phyloP scores from a whole-genome alignment of 106 monocot genomes.

The Ottelia alismoides region DNA sequence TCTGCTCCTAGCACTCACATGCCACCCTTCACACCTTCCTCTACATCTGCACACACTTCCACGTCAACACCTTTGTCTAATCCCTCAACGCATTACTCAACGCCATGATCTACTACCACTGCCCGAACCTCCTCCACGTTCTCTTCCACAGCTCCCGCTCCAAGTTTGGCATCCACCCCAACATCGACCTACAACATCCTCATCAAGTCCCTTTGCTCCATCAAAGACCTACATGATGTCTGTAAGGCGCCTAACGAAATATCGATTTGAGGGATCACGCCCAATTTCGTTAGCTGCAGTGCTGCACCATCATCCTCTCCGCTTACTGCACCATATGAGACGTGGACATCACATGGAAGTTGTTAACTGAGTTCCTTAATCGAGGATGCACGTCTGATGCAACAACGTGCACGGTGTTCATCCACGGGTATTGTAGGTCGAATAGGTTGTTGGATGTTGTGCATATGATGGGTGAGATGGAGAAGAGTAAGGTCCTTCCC shows the following conservation, averaged over 20 bases:
- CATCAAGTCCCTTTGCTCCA: slow-evolving; percentile 44
- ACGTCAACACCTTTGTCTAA: slow-evolving; percentile 31
- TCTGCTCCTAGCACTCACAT: slow-evolving; percentile 29
- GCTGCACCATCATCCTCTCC: slow-evolving; percentile 43
- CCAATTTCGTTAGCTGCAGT: slow-evolving; percentile 55
- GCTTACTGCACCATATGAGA: slow-evolving; percentile 35
- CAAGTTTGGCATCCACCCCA: slow-evolving; percentile 49
- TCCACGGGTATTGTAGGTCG: slow-evolving; percentile 43
- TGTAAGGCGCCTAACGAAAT: slow-evolving; percentile 65
- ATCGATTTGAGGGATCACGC: slow-evolving; percentile 47
- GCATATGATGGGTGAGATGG: slow-evolving; percentile 73
- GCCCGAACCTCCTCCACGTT: slow-evolving; percentile 27
- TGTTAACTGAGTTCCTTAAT: slow-evolving; percentile 30
- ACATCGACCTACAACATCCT: slow-evolving; percentile 66
- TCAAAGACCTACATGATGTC: slow-evolving; percentile 30
- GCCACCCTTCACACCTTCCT: slow-evolving; percentile 21
- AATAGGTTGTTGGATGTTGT: slow-evolving; percentile 36
- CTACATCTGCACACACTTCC: slow-evolving; percentile 19
- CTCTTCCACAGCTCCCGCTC: slow-evolving; percentile 36
- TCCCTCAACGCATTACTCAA: slow-evolving; percentile 79
- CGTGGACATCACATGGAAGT: slow-evolving; percentile 14
- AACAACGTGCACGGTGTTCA: slow-evolving; percentile 40
- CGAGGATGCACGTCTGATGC: slow-evolving; percentile 36
- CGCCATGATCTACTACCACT: slow-evolving; percentile 53
- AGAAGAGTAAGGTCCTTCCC: slow-evolving; percentile 22